These are phyloP conservation scores for Wallacemonas rigidus DNA, from an alignment of 208 protist species.

Conservation along the genomic window DNA sequence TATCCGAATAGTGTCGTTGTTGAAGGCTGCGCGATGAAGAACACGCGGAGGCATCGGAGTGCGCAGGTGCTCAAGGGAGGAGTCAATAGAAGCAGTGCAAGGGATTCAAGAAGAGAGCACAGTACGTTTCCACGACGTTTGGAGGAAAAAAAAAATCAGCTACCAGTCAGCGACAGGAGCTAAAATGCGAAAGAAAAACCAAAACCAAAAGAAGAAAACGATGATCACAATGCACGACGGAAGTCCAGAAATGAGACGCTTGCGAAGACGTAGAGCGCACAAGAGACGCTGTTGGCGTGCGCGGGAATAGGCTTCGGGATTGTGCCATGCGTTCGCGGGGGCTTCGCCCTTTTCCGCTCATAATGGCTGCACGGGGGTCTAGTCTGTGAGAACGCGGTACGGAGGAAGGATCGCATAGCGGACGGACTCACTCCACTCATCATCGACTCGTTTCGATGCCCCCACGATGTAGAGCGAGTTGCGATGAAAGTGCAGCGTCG, in stretches of 20 bases:
- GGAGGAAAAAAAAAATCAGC: conserved; percentile 6
- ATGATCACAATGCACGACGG: too few relatives aligned
- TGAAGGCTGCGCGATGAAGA: too few relatives aligned
- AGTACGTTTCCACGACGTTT: too few relatives aligned
- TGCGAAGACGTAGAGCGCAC: neutral
- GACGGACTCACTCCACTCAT: conserved; percentile 10
- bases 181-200: neutral
- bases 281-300: neutral
- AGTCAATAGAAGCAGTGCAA: too few relatives aligned
- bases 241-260: too few relatives aligned
- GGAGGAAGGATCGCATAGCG: conserved; percentile 7
- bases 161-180: neutral
- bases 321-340: too few relatives aligned
- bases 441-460: conserved; percentile 10
- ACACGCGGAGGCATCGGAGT: too few relatives aligned
- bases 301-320: too few relatives aligned
- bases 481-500: conserved; percentile 42
- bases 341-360: neutral
- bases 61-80: too few relatives aligned
- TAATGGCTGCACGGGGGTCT: neutral
- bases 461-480: conserved; percentile 63
- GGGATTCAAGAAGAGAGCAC: too few relatives aligned
- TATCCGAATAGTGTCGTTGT: too few relatives aligned
- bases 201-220: conserved; percentile 1
- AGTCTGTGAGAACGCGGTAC: conserved; percentile 30